Percentiles rank a stretch among this genome's conserved stretches.
phyloP scores from a whole-genome alignment of 768 basidiomycete genomes.

The Mycena amicta region DNA sequence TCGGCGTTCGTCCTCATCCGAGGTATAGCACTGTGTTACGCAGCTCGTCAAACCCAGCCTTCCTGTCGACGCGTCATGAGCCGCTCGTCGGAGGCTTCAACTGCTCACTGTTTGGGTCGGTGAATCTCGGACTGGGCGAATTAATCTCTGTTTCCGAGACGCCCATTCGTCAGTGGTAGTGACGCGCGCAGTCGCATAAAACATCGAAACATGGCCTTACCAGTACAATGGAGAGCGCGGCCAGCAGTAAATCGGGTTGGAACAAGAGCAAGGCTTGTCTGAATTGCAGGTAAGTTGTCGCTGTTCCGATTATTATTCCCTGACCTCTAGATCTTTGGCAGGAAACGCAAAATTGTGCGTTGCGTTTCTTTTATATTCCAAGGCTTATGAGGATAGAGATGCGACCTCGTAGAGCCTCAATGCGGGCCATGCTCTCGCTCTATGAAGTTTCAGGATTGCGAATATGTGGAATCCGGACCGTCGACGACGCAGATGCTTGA shows the following conservation, averaged over 20 bases:
- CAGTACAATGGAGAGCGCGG: neutral
- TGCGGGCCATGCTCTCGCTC: conserved; percentile 1
- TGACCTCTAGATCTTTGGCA: neutral
- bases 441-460: conserved; percentile 4
- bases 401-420: neutral
- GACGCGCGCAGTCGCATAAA: neutral
- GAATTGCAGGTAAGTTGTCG: conserved; percentile 9
- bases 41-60: neutral
- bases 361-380: neutral
- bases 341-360: conserved; percentile 8
- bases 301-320: neutral
- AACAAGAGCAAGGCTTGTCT: conserved; percentile 4
- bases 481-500: neutral
- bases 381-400: neutral
- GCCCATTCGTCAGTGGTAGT: neutral
- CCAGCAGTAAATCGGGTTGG: neutral
- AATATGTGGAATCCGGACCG: conserved; percentile 1
- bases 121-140: neutral
- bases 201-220: neutral
- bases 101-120: neutral
- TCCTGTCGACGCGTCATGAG: neutral
- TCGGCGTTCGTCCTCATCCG: neutral
- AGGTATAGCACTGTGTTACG: neutral
- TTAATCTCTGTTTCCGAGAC: neutral
- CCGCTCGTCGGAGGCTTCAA: neutral